Evolutionary conservation across 1,284 basidiomycete species (phyloP), one percentile per base, ranked within the genome.

Genomic region (Pascua sp.): DNA sequence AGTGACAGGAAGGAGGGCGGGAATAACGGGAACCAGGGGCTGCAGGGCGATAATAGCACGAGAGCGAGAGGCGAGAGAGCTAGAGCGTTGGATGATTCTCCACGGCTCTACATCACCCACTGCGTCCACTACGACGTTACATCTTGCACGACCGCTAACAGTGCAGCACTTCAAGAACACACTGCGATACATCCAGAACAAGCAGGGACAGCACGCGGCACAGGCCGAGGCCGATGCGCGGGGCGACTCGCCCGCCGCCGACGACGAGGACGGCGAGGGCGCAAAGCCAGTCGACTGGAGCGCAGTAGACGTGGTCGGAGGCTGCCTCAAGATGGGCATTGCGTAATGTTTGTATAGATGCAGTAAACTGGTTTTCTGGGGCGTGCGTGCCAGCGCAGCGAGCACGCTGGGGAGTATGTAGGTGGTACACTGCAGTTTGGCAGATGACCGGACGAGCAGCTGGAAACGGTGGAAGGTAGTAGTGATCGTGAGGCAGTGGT

Each of bases 111-210:
- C n/a, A n/a, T n/a, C n/a, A n/a, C n/a, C n/a, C n/a, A n/a, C n/a
- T n/a, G n/a, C n/a, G n/a, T n/a, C n/a, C n/a, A 43, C 11, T 39
- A 4, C 2, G 12, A 44, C 13, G 8, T 32, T 32, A 3, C 24
- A 32, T 32, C 3, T 32, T 11, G 9, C 4, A 32, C 24, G 4
- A 32, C 24, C 17, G 5, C 51, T 49, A 11, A 44, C 42, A n/a
- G 4, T 7, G 10, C 54, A 90, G 57, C 95, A 98, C 78, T 98
- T 98, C 82, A 83, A 86, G 55, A 94, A 93, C 76, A 92, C 92
- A 16, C 78, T 98, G 51, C 73, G 80, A 39, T 89, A 94, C 75
- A 94, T 98, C 59, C 85, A 69, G 49, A 69, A 64, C 49, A 67
- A 70, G 57, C 71, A 73, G 63, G 53, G 65, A 41, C 68, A 72